Conservation (phyloP, 345 rosid genomes). For the Hirschfeldia incana region DNA sequence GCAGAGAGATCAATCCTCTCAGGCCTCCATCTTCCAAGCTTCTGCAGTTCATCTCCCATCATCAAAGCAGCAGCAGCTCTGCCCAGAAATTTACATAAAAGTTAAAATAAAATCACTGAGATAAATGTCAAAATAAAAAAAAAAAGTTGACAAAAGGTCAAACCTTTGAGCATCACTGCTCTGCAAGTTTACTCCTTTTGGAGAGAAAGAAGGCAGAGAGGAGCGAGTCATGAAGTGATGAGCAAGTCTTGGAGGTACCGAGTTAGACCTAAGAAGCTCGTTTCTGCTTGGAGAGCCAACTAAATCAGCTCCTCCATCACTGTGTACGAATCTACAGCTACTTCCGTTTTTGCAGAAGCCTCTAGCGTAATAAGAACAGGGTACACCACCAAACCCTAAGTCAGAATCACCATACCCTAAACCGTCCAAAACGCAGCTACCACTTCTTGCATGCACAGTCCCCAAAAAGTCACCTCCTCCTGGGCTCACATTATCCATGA, state of each 20-base stretch:
- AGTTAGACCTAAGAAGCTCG: slow-evolving; percentile 83
- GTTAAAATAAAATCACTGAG: background rate
- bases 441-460: slow-evolving; percentile 65
- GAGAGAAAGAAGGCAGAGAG: slow-evolving; percentile 67
- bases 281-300: slow-evolving; percentile 79
- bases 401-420: slow-evolving; percentile 66
- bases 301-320: slow-evolving; percentile 45
- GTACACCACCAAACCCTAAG: slow-evolving; percentile 80
- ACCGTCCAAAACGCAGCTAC: slow-evolving; percentile 66
- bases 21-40: slow-evolving; percentile 70
- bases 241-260: slow-evolving; percentile 62
- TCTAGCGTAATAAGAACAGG: slow-evolving; percentile 85
- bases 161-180: slow-evolving; percentile 72
- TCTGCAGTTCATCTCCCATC: slow-evolving; percentile 71
- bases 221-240: slow-evolving; percentile 64
- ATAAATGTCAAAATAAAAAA: background rate
- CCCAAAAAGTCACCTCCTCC: slow-evolving; percentile 47
- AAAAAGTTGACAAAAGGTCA: background rate
- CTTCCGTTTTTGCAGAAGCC: slow-evolving; percentile 90
- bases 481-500: slow-evolving; percentile 53
- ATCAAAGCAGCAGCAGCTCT: slow-evolving; percentile 75
- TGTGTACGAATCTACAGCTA: slow-evolving; percentile 79
- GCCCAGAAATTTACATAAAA: slow-evolving; percentile 1
- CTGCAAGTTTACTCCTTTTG: slow-evolving; percentile 61
- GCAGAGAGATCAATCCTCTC: slow-evolving; percentile 66